Evolutionary conservation across 805 yeast species (phyloP).

Genomic region (Kuraishia borneana): DNA sequence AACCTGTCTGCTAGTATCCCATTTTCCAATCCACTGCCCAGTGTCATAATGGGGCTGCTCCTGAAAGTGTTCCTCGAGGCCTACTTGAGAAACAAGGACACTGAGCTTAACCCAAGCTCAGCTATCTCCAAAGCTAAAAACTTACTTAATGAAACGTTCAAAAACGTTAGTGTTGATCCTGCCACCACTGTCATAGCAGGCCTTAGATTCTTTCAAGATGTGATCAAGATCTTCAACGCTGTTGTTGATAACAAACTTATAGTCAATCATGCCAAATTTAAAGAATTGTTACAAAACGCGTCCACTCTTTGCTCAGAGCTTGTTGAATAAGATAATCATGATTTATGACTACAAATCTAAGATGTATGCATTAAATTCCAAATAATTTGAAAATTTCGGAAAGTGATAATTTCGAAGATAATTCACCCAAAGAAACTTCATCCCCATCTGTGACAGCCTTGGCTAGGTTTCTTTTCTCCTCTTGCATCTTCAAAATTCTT

Average conservation of each 20-base stretch:
- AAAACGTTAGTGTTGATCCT: slow-evolving; percentile 10
- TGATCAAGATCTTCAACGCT: slow-evolving; percentile 9
- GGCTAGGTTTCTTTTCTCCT: slow-evolving; percentile 22
- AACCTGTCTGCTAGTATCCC: slow-evolving; percentile 47
- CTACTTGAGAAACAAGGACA: slow-evolving; percentile 7
- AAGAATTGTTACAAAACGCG: slow-evolving; percentile 5
- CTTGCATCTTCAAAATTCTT: slow-evolving; percentile 21
- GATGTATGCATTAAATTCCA: slow-evolving; percentile 4
- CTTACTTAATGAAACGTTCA: slow-evolving; percentile 9
- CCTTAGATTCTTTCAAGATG: slow-evolving; percentile 13
- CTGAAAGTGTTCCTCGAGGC: slow-evolving; percentile 39
- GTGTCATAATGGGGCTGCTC: slow-evolving; percentile 52
- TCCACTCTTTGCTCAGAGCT: slow-evolving; percentile 8
- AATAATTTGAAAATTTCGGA: slow-evolving; percentile 7
- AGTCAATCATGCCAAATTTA: slow-evolving; percentile 5
- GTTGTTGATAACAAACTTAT: slow-evolving; percentile 10
- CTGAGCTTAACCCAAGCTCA: not conserved
- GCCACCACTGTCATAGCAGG: slow-evolving; percentile 10
- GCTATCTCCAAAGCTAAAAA: slow-evolving; percentile 6
- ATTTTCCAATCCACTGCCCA: slow-evolving; percentile 44
- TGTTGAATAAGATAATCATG: slow-evolving; percentile 2
- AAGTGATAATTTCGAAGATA: slow-evolving; percentile 5
- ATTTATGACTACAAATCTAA: too few relatives aligned
- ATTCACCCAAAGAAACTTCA: slow-evolving; percentile 5
- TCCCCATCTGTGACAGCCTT: slow-evolving; percentile 17